Base-by-base conservation (phyloP, 306 rosid species). In the Gynostemma pentaphyllum region DNA sequence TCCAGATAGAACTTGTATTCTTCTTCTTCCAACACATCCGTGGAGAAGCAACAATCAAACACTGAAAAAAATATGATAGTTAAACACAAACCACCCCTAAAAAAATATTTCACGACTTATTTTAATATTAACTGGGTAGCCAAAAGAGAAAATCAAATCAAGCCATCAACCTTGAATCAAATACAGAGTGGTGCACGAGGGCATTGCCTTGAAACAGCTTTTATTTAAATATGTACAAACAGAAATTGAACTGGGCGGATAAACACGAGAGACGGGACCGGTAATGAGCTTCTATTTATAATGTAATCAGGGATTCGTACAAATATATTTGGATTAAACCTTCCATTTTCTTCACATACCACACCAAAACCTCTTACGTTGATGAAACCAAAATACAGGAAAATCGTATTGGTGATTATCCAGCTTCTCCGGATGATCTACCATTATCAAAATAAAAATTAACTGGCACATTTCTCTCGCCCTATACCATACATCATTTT, bases 41-140 rank as follows among this genome's bases (percentile, higher is more conserved):
- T 67, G 71, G 99, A 94, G 90, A 94, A 94, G 83, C 99, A 94
- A 70, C 96, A 94, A 72, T 94, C 97, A 72, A 94, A 94, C 78
- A 94, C 99, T 94, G 80, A 52, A 76, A 71, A 63, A 51, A 60
- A 12, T 52, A 8, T 49, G 24, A 61, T 41, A 40, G 24, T 30
- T 40, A 39, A 23, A 36, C 49, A 24, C 32, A 5, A 13, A 22
- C 66, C 50, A 40, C 66, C 37, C 14, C 34, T 41, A 22, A 61
- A 61, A n/a, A 61, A 41, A 8, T 46, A 14, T 61, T 36, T 40
- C 23, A 23, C 66, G 24, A 61, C 22, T 61, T 40, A 60, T 37
- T 23, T 41, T 12, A 48, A 61, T 41, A 61, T 41, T 61, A 30
- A 26, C 9, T n/a, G 18, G 65, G 48, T 13, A 39, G 65, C 21